Conservation (phyloP, 2,329 filamentous ascomycete genomes). For the Didymella pinodella region DNA sequence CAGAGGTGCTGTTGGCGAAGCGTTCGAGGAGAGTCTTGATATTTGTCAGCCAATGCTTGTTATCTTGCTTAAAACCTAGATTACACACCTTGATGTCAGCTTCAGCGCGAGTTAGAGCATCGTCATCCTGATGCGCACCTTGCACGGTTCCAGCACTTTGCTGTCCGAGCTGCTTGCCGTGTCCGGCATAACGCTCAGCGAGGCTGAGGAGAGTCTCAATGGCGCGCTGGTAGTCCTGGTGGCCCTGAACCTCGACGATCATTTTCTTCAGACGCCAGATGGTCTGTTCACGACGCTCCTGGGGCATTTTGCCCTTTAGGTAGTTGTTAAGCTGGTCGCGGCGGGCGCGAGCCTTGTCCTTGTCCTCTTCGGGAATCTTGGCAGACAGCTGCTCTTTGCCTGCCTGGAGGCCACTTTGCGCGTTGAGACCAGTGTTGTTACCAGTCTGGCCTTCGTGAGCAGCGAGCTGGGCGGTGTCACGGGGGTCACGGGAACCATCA, state of each 20-base stretch:
- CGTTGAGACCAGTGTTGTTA: constrained; percentile 60
- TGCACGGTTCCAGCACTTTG: constrained; percentile 74
- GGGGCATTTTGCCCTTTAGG: constrained; percentile 82
- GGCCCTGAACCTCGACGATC: constrained; percentile 94
- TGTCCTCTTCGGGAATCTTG: constrained; percentile 70
- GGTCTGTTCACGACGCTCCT: constrained; percentile 90
- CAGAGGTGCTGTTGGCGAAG: constrained; percentile 93
- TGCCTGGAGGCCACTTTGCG: constrained; percentile 58
- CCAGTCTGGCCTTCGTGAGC: constrained; percentile 60
- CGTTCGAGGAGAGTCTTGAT: constrained; percentile 84
- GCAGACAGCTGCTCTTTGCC: constrained; percentile 67
- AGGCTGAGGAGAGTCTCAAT: constrained; percentile 84
- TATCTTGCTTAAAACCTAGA: constrained; percentile 50
- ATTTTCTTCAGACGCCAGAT: constrained; percentile 97
- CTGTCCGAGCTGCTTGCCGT: constrained; percentile 70
- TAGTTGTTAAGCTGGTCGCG: constrained; percentile 72
- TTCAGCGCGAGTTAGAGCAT: constrained; percentile 74
- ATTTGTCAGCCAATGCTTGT: constrained; percentile 59
- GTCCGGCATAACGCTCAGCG: constrained; percentile 83
- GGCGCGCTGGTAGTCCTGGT: constrained; percentile 92
- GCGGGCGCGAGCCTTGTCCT: constrained; percentile 52
- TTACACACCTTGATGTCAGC: constrained; percentile 74
- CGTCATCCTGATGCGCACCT: constrained; percentile 72
- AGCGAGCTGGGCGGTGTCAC: constrained; percentile 61
- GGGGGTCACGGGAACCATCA: constrained; percentile 61